Conservation (phyloP, 2,329 filamentous ascomycete species). For the Thermoascus crustaceus region DNA sequence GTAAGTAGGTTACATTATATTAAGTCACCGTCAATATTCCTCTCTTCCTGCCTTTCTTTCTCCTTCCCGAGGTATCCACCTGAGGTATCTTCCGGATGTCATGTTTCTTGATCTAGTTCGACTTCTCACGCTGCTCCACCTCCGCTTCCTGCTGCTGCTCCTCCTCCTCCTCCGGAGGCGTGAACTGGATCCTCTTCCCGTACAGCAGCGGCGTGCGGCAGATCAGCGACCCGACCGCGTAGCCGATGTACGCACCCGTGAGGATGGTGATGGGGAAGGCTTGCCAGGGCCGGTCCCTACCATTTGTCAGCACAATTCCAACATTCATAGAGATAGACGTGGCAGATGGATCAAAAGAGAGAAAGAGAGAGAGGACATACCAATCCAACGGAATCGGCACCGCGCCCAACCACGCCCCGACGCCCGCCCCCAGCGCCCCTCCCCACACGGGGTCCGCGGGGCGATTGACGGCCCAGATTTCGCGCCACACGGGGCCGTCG, state of each 20-base stretch:
- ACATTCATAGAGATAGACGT: too few species aligned
- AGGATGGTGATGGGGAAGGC: slow-evolving; percentile 92
- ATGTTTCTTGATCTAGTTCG: neutral
- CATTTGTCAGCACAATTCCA: neutral
- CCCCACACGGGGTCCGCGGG: slow-evolving; percentile 82
- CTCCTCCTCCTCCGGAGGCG: neutral
- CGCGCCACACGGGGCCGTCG: slow-evolving; percentile 60
- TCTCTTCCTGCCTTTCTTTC: neutral
- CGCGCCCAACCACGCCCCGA: slow-evolving; percentile 88
- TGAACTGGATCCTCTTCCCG: slow-evolving; percentile 10
- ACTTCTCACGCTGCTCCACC: neutral
- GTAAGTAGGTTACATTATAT: too few species aligned
- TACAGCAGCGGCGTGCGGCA: slow-evolving; percentile 19
- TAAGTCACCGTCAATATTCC: too few species aligned
- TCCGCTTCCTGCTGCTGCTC: too few species aligned
- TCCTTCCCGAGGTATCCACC: neutral
- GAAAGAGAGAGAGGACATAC: slow-evolving; percentile 34
- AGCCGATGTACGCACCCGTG: slow-evolving; percentile 72
- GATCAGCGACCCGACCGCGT: slow-evolving; percentile 50
- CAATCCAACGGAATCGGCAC: slow-evolving; percentile 94
- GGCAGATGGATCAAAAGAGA: slow-evolving; percentile 1
- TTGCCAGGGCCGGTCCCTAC: slow-evolving; percentile 91
- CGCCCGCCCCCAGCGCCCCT: slow-evolving; percentile 63
- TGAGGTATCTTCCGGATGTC: too few species aligned
- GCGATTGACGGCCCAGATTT: slow-evolving; percentile 58